Evolutionary conservation across 2,329 filamentous ascomycete species (phyloP), one percentile per base, ranked within the genome.

Genomic region (Tolypocladium endophyticum): DNA sequence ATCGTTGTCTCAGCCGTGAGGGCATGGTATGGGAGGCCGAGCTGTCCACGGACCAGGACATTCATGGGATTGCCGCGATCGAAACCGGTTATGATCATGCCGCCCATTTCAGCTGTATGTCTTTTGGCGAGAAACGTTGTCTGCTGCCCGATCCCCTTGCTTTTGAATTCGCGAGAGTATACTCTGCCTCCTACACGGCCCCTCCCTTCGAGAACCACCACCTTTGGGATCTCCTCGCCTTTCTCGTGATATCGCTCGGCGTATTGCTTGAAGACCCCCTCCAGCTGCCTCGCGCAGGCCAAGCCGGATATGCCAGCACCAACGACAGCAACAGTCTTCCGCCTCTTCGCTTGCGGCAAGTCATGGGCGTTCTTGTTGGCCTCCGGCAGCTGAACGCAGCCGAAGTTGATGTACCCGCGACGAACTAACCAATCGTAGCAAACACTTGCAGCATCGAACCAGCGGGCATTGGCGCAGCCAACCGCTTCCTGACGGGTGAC

Each of bases 21-120:
- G 30, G 88, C 80, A 72, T 97, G 91, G 70, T 96, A 97, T 20
- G 87, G 87, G 25, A 99, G 81, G 33, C 88, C 89, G 56, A 99
- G 81, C 73, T 99, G 95, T 20, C 90, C 92, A 65, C 94, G 87
- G 60, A 99, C 87, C 61, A 99, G 85, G 56, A 92, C 85, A 70
- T 97, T 95, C 66, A 99, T 77, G 6, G 94, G 94, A 67, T 99
- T 99, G 23, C 95, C 95, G 64, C 90, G 85, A 65, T 97, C 92
- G 71, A 97, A 99, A 0, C 94, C 94, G 39, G 95, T 97, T 62
- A 99, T 92, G 61, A 99, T 97, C 81, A 99, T 96, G 59, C 93
- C 94, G 35, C 94, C 94, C 87, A 97, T 95, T 72, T 99, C 94
- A 38, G 91, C 94, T 25, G 92, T 97, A 69, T 88, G 88, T 57